phyloP scores from a whole-genome alignment of 2,329 filamentous ascomycete genomes.

The Fusarium pseudoanthophilum region DNA sequence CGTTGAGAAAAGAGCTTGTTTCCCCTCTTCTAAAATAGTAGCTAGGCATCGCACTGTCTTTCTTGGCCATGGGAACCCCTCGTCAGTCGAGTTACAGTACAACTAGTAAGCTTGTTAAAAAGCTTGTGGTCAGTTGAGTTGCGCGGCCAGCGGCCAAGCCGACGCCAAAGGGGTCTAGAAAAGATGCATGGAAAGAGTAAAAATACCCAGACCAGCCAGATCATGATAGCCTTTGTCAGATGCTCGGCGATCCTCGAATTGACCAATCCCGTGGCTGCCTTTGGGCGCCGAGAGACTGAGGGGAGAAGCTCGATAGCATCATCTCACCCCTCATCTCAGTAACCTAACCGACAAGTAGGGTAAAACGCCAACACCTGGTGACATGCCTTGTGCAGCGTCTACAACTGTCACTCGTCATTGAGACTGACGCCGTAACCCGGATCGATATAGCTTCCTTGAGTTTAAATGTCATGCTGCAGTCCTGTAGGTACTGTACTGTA shows the following conservation, averaged over 20 bases:
- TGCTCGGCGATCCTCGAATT: conserved; percentile 12
- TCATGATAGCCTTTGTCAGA: neutral
- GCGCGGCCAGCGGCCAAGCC: conserved; percentile 33
- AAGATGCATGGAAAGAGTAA: conserved; percentile 27
- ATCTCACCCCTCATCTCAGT: conserved; percentile 10
- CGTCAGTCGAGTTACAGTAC: conserved; percentile 5
- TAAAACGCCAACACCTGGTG: conserved; percentile 19
- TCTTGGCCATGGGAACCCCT: conserved; percentile 23
- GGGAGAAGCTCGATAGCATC: conserved; percentile 27
- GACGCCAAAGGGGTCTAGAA: conserved; percentile 23
- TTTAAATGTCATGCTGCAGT: conserved; percentile 16
- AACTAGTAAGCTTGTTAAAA: conserved; percentile 30
- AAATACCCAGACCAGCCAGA: conserved; percentile 6
- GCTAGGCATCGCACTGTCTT: neutral
- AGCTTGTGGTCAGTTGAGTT: conserved; percentile 24
- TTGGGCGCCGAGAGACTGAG: conserved; percentile 12
- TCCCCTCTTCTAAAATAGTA: conserved; percentile 14
- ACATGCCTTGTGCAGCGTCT: conserved; percentile 24
- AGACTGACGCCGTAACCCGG: neutral
- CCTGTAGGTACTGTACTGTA: neutral
- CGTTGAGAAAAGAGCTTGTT: conserved; percentile 28
- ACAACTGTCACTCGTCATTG: conserved; percentile 30
- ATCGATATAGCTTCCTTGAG: conserved; percentile 18
- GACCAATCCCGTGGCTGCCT: conserved; percentile 23
- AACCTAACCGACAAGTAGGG: conserved; percentile 18